These are phyloP conservation scores for Murraya paniculata DNA, from an alignment of 345 rosid species.

Conservation along the genomic window DNA sequence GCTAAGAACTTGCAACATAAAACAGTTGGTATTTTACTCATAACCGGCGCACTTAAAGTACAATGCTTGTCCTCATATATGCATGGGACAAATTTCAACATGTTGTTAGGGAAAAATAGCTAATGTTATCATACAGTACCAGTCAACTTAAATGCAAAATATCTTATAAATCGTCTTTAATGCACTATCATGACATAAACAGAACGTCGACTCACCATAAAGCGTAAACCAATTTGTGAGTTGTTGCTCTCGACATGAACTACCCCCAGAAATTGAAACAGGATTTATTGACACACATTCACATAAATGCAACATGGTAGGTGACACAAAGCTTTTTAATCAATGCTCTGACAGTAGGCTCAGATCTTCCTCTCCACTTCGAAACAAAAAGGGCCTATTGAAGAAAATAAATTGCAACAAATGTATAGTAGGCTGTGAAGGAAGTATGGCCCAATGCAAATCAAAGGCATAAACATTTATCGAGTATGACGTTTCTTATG, in stretches of 20 bases:
- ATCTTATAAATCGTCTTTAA: neutral
- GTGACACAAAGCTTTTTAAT: too few species aligned
- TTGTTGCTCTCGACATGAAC: neutral
- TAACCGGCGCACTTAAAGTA: neutral
- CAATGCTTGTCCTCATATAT: neutral
- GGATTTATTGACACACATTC: neutral
- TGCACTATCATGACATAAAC: neutral
- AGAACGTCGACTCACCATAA: neutral
- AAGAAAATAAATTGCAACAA: neutral
- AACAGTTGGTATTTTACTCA: too few species aligned
- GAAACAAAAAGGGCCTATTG: neutral
- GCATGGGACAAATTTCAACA: neutral
- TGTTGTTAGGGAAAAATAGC: neutral
- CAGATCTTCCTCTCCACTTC: neutral
- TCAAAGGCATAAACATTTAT: neutral
- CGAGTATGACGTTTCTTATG: too few species aligned
- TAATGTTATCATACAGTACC: neutral
- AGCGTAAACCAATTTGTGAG: neutral
- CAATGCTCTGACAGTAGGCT: neutral
- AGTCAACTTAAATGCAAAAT: neutral
- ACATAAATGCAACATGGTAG: neutral
- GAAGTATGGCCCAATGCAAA: neutral
- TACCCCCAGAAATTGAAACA: neutral
- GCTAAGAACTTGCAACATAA: constrained; percentile 18
- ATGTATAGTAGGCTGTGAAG: neutral